Conservation (phyloP, 176 grass and related monocot species). For the Zea mays region DNA sequence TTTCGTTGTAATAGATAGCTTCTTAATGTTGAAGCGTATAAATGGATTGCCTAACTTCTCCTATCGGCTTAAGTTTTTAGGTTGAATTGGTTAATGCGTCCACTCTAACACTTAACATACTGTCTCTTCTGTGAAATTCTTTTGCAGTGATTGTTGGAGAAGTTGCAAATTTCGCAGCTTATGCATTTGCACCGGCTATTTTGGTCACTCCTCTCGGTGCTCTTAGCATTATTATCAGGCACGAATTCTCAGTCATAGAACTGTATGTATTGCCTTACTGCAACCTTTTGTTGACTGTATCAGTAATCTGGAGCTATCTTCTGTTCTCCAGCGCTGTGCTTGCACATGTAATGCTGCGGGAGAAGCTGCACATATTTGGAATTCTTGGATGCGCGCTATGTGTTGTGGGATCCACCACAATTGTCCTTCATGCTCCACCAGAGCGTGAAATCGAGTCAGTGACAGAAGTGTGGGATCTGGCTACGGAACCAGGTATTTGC, state of each 20-base stretch:
- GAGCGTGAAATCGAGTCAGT: conserved; percentile 81
- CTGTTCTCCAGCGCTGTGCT: conserved; percentile 55
- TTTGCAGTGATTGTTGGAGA: conserved; percentile 83
- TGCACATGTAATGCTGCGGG: conserved; percentile 68
- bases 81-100: too few species aligned
- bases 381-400: conserved; percentile 75
- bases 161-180: conserved; percentile 86
- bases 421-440: conserved; percentile 86
- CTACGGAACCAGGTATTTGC: conserved; percentile 76
- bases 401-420: conserved; percentile 82
- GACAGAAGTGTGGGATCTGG: conserved; percentile 75
- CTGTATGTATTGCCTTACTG: neutral
- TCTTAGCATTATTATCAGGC: conserved; percentile 91
- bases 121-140: conserved; percentile 1
- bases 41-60: too few species aligned
- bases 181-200: conserved; percentile 89
- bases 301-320: neutral
- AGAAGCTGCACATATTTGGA: conserved; percentile 81
- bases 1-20: conserved; percentile 16
- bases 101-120: too few species aligned
- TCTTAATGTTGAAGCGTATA: neutral
- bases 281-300: conserved; percentile 6
- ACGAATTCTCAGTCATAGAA: conserved; percentile 12
- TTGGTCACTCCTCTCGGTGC: conserved; percentile 89
- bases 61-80: too few species aligned